Evolutionary conservation across 2,329 filamentous ascomycete species (phyloP), one percentile per base, ranked within the genome.

Genomic region (Orbilia oligospora): DNA sequence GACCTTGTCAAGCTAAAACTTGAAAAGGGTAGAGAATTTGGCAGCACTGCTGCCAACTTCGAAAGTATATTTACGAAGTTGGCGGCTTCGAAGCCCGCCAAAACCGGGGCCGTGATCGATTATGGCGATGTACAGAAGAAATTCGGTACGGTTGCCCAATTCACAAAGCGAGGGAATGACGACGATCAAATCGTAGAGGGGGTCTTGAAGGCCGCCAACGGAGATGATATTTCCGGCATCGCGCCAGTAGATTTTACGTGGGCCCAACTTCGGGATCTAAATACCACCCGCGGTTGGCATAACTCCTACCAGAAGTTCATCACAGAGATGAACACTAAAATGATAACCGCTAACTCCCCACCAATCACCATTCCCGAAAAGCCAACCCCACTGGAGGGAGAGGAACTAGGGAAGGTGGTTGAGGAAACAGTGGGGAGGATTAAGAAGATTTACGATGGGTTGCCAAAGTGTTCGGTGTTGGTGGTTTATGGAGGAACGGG

Each of bases 1-100:
- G 94, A 98, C 82, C 90, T 99, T 0, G 90, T 98, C 58, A 97
- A 96, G 84, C 91, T 95, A 83, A 99, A 99, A 84, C 97, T 95
- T 84, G 94, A 98, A 84, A 96, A 93, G 85, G 96, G 96, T 48
- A 92, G 92, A 80, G 85, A 87, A 24, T 99, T 94, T 93, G 96
- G 93, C 41, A 91, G 91, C 0, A 90, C 90, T 63, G 93, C 97
- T 51, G 88, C 90, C 1, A 91, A 90, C 55, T 91, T 90, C 48
- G 96, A 99, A 85, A 95, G 93, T 81, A 90, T 99, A 63, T 99
- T 98, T 87, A 92, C 91, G 81, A 90, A 95, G 9, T 87, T 99
- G 3, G 89, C 88, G 2, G 88, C 91, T 53, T 89, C 89, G 22
- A 67, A 81, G 36, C 80, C 87, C 10, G 85, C 88, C 80, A 91